phyloP scores from a whole-genome alignment of 1,284 basidiomycete genomes.

The Phellinidium pouzarii region DNA sequence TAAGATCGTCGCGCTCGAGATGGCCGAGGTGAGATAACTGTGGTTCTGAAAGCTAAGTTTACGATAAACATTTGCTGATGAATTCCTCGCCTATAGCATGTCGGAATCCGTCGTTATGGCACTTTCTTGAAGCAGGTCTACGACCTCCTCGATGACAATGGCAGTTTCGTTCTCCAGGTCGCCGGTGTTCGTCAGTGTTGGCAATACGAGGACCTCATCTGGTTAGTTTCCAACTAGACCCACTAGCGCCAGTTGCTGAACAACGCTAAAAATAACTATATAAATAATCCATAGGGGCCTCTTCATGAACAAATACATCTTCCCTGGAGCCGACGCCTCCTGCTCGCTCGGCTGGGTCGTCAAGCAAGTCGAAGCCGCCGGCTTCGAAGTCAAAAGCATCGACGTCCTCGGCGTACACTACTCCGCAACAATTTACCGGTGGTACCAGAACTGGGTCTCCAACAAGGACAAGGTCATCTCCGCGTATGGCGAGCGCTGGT shows the following conservation, averaged over 20 bases:
- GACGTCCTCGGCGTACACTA: slow-evolving; percentile 98
- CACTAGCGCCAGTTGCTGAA: background rate
- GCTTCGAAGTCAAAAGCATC: slow-evolving; percentile 94
- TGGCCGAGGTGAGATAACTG: slow-evolving; percentile 76
- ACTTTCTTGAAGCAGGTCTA: slow-evolving; percentile 90
- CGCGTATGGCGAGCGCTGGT: slow-evolving; percentile 91
- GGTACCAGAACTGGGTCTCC: slow-evolving; percentile 93
- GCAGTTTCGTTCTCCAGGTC: slow-evolving; percentile 93
- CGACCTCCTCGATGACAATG: slow-evolving; percentile 90
- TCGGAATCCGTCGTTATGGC: slow-evolving; percentile 90
- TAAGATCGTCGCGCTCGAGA: slow-evolving; percentile 96
- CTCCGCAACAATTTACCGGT: slow-evolving; percentile 87
- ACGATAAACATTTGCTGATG: background rate
- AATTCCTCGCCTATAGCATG: slow-evolving; percentile 49
- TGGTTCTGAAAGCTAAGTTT: background rate
- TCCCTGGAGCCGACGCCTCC: slow-evolving; percentile 96
- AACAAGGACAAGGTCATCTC: slow-evolving; percentile 86
- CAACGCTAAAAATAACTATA: background rate
- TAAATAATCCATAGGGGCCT: slow-evolving; percentile 52
- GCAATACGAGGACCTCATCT: slow-evolving; percentile 98
- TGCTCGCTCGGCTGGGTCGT: slow-evolving; percentile 96
- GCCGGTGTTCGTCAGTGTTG: slow-evolving; percentile 89
- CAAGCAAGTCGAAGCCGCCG: slow-evolving; percentile 77
- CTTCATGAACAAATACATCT: slow-evolving; percentile 96
- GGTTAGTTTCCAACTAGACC: slow-evolving; percentile 38